Base-by-base conservation (phyloP, 108 stramenopile species). In the Skeletonema costatum region DNA sequence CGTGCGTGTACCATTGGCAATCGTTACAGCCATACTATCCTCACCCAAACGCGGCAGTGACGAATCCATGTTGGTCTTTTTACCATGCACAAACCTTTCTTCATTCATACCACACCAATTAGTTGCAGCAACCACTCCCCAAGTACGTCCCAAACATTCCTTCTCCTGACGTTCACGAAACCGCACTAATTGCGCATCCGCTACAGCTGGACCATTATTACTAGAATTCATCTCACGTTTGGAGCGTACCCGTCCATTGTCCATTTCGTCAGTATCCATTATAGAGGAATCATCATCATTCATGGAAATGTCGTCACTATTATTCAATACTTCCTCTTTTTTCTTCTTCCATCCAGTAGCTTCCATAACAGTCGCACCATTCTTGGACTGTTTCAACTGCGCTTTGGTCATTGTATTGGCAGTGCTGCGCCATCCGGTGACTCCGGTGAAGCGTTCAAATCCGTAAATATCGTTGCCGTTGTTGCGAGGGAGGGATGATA, bases 361-460 rank as follows among this genome's bases (percentile, higher is more conserved):
- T 53, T 82, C 75, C 81, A 82, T 82, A 48, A 66, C 68, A 13
- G 59, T 75, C 21, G 74, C 74, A 29, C 74, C 80, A 44, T 75
- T 51, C 32, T 60, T n/a, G 30, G 16, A 33, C 21, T 56, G 53
- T 56, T 56, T 56, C 9, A 56, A 10, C 16, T 46, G 44, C 60
- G 4, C 2, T 0, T 42, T 61, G 8, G 29, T 19, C 32, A 41
- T 70, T 30, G 56, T 17, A 12, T 17, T 66, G 25, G 51, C 38
- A n/a, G 25, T 38, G 73, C 62, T 48, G 30, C 80, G 68, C 80
- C 80, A 81, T 33, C 42, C 38, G 21, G 73, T 63, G 8, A 70
- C 60, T 63, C 80, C 80, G 16, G 80, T 69, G 64, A 74, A 81
- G 9, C 80, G 68, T 66, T 81, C 80, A 25, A 81, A 74, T 19